These are phyloP conservation scores for Lactifluus subvellereus DNA, from an alignment of 768 basidiomycete genomes.

Conservation along the genomic window DNA sequence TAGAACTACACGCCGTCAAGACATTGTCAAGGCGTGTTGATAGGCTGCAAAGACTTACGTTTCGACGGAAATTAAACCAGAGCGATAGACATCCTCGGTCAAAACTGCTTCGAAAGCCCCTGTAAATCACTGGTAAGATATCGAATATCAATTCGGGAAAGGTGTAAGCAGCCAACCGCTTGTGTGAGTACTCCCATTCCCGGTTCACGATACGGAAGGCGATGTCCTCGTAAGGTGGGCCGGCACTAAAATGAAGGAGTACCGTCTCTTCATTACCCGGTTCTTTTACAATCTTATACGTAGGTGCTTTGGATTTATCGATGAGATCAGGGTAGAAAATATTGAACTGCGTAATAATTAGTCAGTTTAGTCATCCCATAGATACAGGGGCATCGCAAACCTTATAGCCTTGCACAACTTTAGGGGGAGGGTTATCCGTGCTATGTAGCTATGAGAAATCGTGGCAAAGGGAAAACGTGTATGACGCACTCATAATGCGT, in stretches of 20 bases:
- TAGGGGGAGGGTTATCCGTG: slow-evolving; percentile 97
- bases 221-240: slow-evolving; percentile 98
- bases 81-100: slow-evolving; percentile 94
- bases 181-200: slow-evolving; percentile 98
- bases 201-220: slow-evolving; percentile 97
- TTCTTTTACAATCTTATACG: slow-evolving; percentile 93
- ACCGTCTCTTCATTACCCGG: slow-evolving; percentile 94
- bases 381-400: slow-evolving; percentile 32
- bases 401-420: slow-evolving; percentile 99
- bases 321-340: slow-evolving; percentile 99
- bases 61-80: slow-evolving; percentile 94
- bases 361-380: slow-evolving; percentile 21
- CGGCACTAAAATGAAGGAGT: slow-evolving; percentile 88
- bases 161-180: slow-evolving; percentile 49
- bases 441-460: slow-evolving; percentile 38
- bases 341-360: slow-evolving; percentile 55
- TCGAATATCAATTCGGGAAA: not conserved
- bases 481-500: slow-evolving; percentile 93
- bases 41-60: slow-evolving; percentile 48
- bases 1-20: slow-evolving; percentile 48
- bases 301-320: slow-evolving; percentile 95
- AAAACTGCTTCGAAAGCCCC: slow-evolving; percentile 95
- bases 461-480: slow-evolving; percentile 5
- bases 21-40: slow-evolving; percentile 21
- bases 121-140: slow-evolving; percentile 31